Conservation (phyloP, 1,284 basidiomycete genomes). For the Malassezia sympodialis region DNA sequence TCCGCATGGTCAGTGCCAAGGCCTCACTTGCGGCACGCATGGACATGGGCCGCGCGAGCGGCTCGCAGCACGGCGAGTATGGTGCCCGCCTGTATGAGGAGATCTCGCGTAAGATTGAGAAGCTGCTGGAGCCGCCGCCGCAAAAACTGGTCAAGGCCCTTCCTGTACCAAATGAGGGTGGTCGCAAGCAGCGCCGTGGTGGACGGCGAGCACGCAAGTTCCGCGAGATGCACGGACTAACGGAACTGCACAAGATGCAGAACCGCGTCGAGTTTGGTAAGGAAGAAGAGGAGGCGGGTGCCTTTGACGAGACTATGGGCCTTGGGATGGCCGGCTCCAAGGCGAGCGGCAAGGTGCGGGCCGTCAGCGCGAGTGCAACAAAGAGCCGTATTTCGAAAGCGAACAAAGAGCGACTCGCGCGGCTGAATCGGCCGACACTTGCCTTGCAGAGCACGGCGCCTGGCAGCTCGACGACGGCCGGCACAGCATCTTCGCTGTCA, state of each 20-base stretch:
- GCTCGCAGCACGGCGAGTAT: conserved; percentile 64
- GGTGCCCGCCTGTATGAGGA: conserved; percentile 71
- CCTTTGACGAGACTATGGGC: conserved; percentile 91
- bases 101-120: conserved; percentile 80
- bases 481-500: conserved; percentile 78
- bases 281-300: conserved; percentile 87
- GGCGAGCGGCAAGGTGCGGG: conserved; percentile 73
- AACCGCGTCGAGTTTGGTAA: conserved; percentile 94
- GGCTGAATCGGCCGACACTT: conserved; percentile 58
- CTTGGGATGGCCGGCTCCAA: conserved; percentile 82
- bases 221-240: conserved; percentile 92
- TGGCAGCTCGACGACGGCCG: conserved; percentile 56
- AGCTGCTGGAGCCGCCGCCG: conserved; percentile 84
- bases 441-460: conserved; percentile 50
- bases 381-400: conserved; percentile 92
- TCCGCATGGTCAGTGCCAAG: conserved; percentile 86
- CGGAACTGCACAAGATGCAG: conserved; percentile 89
- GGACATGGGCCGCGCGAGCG: conserved; percentile 65
- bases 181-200: conserved; percentile 68
- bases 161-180: conserved; percentile 89
- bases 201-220: conserved; percentile 89
- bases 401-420: conserved; percentile 67
- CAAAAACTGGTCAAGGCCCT: conserved; percentile 86
- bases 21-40: conserved; percentile 79
- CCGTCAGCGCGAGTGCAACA: conserved; percentile 71